These are phyloP conservation scores for Chamaecrista fasciculata DNA, from an alignment of 306 rosid species.

Conservation along the genomic window DNA sequence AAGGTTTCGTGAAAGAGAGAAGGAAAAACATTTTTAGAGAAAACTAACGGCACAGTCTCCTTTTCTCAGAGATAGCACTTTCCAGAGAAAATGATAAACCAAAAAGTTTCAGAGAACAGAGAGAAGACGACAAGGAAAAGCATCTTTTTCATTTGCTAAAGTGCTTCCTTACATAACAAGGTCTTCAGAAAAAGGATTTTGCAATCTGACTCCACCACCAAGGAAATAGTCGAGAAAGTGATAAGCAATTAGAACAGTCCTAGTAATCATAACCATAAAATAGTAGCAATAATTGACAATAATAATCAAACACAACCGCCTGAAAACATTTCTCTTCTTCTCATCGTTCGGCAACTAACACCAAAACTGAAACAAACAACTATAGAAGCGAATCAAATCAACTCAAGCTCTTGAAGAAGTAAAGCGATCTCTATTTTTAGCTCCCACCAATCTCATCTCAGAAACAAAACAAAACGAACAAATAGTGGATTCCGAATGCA, in stretches of 20 bases:
- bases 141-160: constrained; percentile 31
- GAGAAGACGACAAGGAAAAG: constrained; percentile 2
- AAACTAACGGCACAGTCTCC: neutral
- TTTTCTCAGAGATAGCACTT: constrained; percentile 25
- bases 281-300: constrained; percentile 5
- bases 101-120: constrained; percentile 5
- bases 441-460: constrained; percentile 14
- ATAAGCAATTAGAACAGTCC: constrained; percentile 6
- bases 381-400: neutral
- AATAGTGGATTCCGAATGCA: constrained; percentile 2
- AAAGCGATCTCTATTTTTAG: constrained; percentile 4
- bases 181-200: constrained; percentile 24
- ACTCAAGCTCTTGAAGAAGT: neutral
- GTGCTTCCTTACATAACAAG: constrained; percentile 18
- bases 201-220: constrained; percentile 34
- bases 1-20: constrained; percentile 2
- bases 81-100: constrained; percentile 33
- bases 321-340: neutral
- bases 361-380: constrained; percentile 12
- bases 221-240: constrained; percentile 36
- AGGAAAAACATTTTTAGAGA: neutral
- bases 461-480: constrained; percentile 14
- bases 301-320: neutral
- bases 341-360: constrained; percentile 11
- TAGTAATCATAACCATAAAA: constrained; percentile 9